Base-by-base conservation (phyloP, 768 basidiomycete genomes). In the Termitomyces sp. region DNA sequence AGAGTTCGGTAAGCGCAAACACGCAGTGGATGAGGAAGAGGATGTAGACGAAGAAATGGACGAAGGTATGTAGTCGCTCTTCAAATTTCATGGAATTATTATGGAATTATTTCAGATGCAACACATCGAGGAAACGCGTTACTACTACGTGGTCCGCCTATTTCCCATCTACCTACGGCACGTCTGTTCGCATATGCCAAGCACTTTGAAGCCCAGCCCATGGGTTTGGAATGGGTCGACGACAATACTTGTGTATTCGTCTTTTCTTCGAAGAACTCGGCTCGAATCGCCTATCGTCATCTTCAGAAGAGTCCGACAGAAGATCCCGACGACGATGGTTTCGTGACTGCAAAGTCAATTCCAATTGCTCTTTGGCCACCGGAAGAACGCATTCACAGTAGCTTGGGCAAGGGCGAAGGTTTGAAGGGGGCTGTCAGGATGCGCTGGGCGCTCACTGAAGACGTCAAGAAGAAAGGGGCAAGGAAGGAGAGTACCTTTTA, bases 171-270 rank as follows among this genome's bases (percentile, higher is more conserved):
- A 9, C 84, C 89, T 26, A 94, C 92, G 3, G 77, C 83, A 3
- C 82, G 88, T 41, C 79, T 94, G 55, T 93, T 93, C 67, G 91
- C 87, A 0, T 94, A 93, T 65, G 86, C 86, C 35, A 88, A 85
- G 1, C 87, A 93, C 64, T 91, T 89, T 66, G 87, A 89, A 50
- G 79, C 85, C 0, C 77, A 81, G 20, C 91, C 91, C 0, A 79
- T 91, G 62, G 91, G 81, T 8, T 74, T 94, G 8, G 92, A 94
- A 74, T 94, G 92, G 92, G 80, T 94, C 20, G 85, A 92, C 69
- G 92, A 94, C 72, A 86, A 76, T 26, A 91, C 88, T 28, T 93
- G 90, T 64, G 80, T 94, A 4, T 75, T 93, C 53, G 87, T 94
- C 46, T 94, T 91, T 68, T 72, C 79, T 7, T 79, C 82, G 41